A percentile compares a stretch with the other conserved stretches of the same genome.
Conservation (phyloP, 225 moss, liverwort and hornwort species). For the Takakia lepidozioides region DNA sequence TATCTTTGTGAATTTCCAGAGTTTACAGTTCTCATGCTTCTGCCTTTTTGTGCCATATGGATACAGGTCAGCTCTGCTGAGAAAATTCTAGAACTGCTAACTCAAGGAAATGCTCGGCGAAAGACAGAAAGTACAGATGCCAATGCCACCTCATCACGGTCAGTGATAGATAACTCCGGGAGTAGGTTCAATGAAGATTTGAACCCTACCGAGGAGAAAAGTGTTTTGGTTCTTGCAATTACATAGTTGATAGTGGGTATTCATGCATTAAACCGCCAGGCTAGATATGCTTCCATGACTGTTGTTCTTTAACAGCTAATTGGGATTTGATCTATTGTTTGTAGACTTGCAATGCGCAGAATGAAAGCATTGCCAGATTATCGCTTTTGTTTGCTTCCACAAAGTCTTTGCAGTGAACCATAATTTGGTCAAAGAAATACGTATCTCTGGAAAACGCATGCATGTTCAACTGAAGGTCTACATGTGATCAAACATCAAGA, state of each 20-base stretch:
- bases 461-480: too few relatives aligned
- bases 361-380: too few relatives aligned
- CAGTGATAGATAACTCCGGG: constrained; percentile 5
- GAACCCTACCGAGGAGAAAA: too few relatives aligned
- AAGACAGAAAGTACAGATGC: constrained; percentile 91
- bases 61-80: constrained; percentile 72
- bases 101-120: constrained; percentile 76
- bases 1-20: too few relatives aligned
- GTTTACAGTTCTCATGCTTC: not conserved
- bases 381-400: not conserved
- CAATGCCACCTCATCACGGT: constrained; percentile 85
- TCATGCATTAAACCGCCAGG: too few relatives aligned
- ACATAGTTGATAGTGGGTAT: too few relatives aligned
- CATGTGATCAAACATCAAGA: not conserved
- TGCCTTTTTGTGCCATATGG: constrained; percentile 3
- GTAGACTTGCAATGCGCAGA: not conserved
- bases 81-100: constrained; percentile 77
- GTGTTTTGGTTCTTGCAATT: not conserved
- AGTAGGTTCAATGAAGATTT: too few relatives aligned
- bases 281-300: too few relatives aligned
- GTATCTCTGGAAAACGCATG: not conserved
- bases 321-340: constrained; percentile 1
- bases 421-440: not conserved
- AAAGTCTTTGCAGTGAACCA: not conserved
- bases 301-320: not conserved